A percentile compares a stretch with the other conserved stretches of the same genome.
Evolutionary conservation across 805 yeast species (phyloP).

Genomic region (Starmerella kuoi): DNA sequence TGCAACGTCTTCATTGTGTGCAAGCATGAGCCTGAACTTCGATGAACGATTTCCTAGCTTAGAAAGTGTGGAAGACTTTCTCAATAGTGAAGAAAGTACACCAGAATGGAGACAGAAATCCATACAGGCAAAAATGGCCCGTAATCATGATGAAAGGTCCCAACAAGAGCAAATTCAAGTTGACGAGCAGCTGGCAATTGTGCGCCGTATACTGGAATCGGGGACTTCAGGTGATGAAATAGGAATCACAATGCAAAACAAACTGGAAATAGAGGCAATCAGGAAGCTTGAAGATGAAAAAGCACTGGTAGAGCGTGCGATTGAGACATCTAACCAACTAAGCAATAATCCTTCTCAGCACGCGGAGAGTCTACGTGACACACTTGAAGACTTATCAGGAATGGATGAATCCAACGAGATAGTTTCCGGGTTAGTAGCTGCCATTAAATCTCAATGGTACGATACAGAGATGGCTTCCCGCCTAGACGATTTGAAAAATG

Average conservation of each 20-base stretch:
- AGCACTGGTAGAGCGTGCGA: background rate
- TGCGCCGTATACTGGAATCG: background rate
- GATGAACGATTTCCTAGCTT: conserved; percentile 22
- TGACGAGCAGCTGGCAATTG: background rate
- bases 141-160: background rate
- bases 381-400: background rate
- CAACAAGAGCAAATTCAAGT: background rate
- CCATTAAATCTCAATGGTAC: conserved; percentile 6
- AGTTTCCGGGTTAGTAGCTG: background rate
- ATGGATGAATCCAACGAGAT: background rate
- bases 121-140: background rate
- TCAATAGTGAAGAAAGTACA: conserved; percentile 2
- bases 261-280: no score
- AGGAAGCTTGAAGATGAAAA: background rate
- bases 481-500: conserved; percentile 1
- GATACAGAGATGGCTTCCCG: conserved; percentile 5
- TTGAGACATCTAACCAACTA: background rate
- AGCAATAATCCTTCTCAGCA: background rate
- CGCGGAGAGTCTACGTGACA: background rate
- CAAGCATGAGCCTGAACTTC: conserved; percentile 14
- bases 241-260: background rate
- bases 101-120: background rate
- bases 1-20: no score
- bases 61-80: conserved; percentile 15
- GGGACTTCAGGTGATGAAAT: background rate